phyloP scores from a whole-genome alignment of 176 grass and related monocot genomes.

The Lolium perenne region DNA sequence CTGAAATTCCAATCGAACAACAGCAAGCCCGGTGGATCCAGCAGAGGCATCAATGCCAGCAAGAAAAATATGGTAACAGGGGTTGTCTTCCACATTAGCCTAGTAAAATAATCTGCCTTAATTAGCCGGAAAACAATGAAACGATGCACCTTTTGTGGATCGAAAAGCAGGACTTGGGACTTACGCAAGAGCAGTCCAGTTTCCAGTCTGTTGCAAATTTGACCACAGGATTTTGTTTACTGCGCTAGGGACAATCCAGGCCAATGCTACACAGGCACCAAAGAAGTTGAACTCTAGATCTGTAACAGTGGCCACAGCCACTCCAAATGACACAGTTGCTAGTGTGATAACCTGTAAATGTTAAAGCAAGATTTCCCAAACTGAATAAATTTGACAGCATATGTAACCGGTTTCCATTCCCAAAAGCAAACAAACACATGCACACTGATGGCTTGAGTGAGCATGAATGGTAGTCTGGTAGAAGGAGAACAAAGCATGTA shows the following conservation, averaged over 20 bases:
- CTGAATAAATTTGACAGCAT: neutral
- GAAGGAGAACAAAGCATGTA: conserved; percentile 31
- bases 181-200: conserved; percentile 98
- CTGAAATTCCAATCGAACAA: conserved; percentile 81
- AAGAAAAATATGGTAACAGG: conserved; percentile 96
- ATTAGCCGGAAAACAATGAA: neutral
- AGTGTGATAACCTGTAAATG: conserved; percentile 72
- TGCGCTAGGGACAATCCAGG: conserved; percentile 90
- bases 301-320: conserved; percentile 87
- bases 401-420: neutral
- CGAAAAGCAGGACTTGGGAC: conserved; percentile 47
- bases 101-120: conserved; percentile 41
- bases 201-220: conserved; percentile 84
- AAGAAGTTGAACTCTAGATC: conserved; percentile 98
- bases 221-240: conserved; percentile 99
- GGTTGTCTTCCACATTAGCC: conserved; percentile 98
- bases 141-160: neutral
- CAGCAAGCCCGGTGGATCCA: conserved; percentile 84
- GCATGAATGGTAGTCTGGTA: conserved; percentile 24
- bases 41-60: conserved; percentile 82
- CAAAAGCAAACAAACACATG: conserved; percentile 27
- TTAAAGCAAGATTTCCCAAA: conserved; percentile 15
- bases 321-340: conserved; percentile 70
- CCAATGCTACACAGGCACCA: conserved; percentile 85
- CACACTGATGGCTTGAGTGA: neutral